Evolutionary conservation across 805 yeast genomes (phyloP).

Genomic region (Kuraishia borneana): DNA sequence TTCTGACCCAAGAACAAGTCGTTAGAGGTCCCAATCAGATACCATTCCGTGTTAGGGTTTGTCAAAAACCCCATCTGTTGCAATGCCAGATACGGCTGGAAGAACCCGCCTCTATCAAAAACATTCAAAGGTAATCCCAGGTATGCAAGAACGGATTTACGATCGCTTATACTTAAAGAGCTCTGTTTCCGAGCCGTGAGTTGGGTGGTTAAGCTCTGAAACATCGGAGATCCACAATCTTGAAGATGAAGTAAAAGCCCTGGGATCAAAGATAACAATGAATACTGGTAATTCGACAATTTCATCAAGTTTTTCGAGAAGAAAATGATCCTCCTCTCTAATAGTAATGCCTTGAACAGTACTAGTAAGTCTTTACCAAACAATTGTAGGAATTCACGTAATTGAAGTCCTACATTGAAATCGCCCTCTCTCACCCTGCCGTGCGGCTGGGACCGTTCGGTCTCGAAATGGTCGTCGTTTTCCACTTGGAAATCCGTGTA

Average conservation of each 20-base stretch:
- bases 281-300: slow-evolving; percentile 74
- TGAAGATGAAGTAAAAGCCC: slow-evolving; percentile 60
- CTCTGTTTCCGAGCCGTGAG: slow-evolving; percentile 47
- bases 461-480: slow-evolving; percentile 19
- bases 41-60: slow-evolving; percentile 45
- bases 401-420: slow-evolving; percentile 61
- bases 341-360: slow-evolving; percentile 63
- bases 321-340: slow-evolving; percentile 66
- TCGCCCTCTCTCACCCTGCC: slow-evolving; percentile 35
- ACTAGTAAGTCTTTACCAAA: slow-evolving; percentile 50
- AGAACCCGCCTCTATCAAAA: slow-evolving; percentile 78
- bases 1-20: slow-evolving; percentile 63
- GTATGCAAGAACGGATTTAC: slow-evolving; percentile 65
- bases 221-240: slow-evolving; percentile 70
- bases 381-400: slow-evolving; percentile 50
- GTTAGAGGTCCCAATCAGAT: slow-evolving; percentile 81
- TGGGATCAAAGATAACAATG: slow-evolving; percentile 76
- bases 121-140: slow-evolving; percentile 83
- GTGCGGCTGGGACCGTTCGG: background rate
- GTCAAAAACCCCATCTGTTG: slow-evolving; percentile 77
- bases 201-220: slow-evolving; percentile 34
- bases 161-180: slow-evolving; percentile 65
- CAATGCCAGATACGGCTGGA: slow-evolving; percentile 88
- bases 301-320: slow-evolving; percentile 73
- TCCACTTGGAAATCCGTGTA: slow-evolving; percentile 22